A percentile compares a stretch with the other conserved stretches of the same genome.
Evolutionary conservation across 2,329 filamentous ascomycete genomes (phyloP).

Genomic region (Dothideomycetidae sp.): DNA sequence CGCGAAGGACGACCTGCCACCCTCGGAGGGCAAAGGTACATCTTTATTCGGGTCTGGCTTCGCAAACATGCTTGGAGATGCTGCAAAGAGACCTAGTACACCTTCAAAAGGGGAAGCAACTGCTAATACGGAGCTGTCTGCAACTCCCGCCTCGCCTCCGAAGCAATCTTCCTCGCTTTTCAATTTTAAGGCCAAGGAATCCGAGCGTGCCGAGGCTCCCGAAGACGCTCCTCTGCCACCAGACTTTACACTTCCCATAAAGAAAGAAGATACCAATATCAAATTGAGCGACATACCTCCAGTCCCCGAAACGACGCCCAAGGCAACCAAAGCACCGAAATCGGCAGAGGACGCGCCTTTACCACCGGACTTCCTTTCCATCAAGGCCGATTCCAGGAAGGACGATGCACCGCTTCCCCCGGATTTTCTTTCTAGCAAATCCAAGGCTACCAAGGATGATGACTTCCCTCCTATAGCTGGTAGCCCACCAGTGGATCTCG

Average conservation of each 20-base stretch:
- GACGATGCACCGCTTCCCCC: constrained; percentile 23
- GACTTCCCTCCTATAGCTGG: constrained; percentile 31
- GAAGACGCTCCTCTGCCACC: constrained; percentile 30
- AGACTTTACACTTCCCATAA: constrained; percentile 21
- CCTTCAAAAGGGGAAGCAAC: constrained; percentile 27
- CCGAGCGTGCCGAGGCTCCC: constrained; percentile 13
- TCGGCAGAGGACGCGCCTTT: constrained; percentile 17
- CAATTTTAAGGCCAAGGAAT: constrained; percentile 24
- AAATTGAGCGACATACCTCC: constrained; percentile 3
- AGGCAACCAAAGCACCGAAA: constrained; percentile 2
- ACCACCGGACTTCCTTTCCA: constrained; percentile 27
- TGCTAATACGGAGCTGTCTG: constrained; percentile 23
- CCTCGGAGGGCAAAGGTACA: constrained; percentile 24
- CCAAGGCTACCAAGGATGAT: constrained; percentile 14
- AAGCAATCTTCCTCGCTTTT: constrained; percentile 21
- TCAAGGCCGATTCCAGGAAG: constrained; percentile 17
- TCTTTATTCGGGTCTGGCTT: constrained; percentile 22
- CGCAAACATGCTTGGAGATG: constrained; percentile 18
- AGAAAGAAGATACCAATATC: constrained; percentile 11
- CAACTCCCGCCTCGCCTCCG: constrained; percentile 22
- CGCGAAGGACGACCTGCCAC: constrained; percentile 44
- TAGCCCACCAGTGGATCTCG: constrained; percentile 30
- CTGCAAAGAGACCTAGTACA: constrained; percentile 20
- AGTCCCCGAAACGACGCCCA: constrained; percentile 16
- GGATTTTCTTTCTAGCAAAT: constrained; percentile 22